Evolutionary conservation across 2,329 filamentous ascomycete species (phyloP).

Genomic region (Hirsutella minnesotensis): DNA sequence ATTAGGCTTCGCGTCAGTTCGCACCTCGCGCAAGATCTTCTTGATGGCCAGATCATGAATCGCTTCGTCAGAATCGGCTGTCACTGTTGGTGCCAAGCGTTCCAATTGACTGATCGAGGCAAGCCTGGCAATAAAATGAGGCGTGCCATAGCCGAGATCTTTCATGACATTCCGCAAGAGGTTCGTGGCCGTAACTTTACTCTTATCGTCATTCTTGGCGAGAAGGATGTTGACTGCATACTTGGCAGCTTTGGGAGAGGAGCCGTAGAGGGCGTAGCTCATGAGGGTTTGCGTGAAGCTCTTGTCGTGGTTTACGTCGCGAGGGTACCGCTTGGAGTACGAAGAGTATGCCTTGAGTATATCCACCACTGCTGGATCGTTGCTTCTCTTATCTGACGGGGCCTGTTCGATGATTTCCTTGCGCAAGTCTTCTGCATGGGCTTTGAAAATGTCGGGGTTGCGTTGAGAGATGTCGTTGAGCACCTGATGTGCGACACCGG

Average conservation of each 20-base stretch:
- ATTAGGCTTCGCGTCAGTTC: conserved; percentile 44
- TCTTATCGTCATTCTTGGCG: conserved; percentile 61
- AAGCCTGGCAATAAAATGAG: conserved; percentile 66
- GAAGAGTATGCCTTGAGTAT: conserved; percentile 89
- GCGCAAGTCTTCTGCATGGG: conserved; percentile 84
- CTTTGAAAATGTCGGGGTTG: conserved; percentile 84
- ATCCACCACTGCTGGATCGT: conserved; percentile 68
- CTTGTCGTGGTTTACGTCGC: conserved; percentile 70
- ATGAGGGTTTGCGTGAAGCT: conserved; percentile 73
- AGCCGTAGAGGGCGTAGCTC: conserved; percentile 72
- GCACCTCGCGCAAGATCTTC: conserved; percentile 60
- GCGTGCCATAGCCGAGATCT: conserved; percentile 58
- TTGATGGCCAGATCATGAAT: conserved; percentile 70
- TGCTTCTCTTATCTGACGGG: conserved; percentile 54
- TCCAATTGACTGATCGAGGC: conserved; percentile 64
- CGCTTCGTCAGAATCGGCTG: conserved; percentile 61
- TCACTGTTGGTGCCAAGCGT: conserved; percentile 59
- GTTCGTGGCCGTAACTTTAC: conserved; percentile 71
- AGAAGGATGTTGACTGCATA: conserved; percentile 88
- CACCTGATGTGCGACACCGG: conserved; percentile 71
- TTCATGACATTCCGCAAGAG: conserved; percentile 66
- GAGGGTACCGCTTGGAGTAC: conserved; percentile 76
- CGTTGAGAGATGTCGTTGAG: conserved; percentile 84
- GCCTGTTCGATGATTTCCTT: conserved; percentile 73
- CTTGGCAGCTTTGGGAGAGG: conserved; percentile 74